These are phyloP conservation scores for Calonectria hawksworthii DNA, from an alignment of 2,329 filamentous ascomycete species.

Conservation along the genomic window DNA sequence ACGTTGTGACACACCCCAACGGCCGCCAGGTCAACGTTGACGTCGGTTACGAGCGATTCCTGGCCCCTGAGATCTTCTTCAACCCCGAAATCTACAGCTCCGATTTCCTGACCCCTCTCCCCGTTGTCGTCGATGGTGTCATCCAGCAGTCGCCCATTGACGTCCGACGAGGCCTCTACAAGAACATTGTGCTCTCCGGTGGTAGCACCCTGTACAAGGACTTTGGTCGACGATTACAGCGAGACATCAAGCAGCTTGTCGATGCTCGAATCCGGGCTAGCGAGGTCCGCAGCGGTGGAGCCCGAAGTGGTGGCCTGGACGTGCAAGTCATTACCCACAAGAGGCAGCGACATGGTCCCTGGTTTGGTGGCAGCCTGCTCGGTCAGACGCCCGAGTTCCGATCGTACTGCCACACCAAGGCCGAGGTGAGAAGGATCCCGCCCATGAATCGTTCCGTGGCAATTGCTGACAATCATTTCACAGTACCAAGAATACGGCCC, in stretches of 20 bases:
- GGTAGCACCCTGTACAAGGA: slow-evolving; percentile 99
- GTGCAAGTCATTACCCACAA: slow-evolving; percentile 98
- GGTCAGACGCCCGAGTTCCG: slow-evolving; percentile 98
- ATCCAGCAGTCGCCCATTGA: slow-evolving; percentile 99
- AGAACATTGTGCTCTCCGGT: slow-evolving; percentile 98
- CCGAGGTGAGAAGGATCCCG: slow-evolving; percentile 64
- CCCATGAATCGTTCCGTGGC: background rate
- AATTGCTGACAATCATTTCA: slow-evolving; percentile 26
- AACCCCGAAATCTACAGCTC: slow-evolving; percentile 99
- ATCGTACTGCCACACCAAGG: slow-evolving; percentile 98
- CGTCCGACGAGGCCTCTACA: slow-evolving; percentile 96
- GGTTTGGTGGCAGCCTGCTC: slow-evolving; percentile 97
- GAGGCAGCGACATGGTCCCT: slow-evolving; percentile 95
- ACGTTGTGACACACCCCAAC: slow-evolving; percentile 87
- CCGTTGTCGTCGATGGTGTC: slow-evolving; percentile 93
- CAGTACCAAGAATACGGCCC: slow-evolving; percentile 97
- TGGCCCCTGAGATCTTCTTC: slow-evolving; percentile 99
- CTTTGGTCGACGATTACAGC: slow-evolving; percentile 94
- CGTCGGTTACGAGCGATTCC: slow-evolving; percentile 97
- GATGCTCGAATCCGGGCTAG: slow-evolving; percentile 94
- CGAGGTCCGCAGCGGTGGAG: slow-evolving; percentile 91
- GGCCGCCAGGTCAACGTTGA: slow-evolving; percentile 89
- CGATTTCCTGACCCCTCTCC: slow-evolving; percentile 96
- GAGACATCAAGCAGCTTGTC: slow-evolving; percentile 96
- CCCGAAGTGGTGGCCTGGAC: slow-evolving; percentile 92